Percentiles rank a stretch among this genome's conserved stretches.
phyloP scores from a whole-genome alignment of 202 grass and related monocot genomes.

The Schoenoplectus triqueter region DNA sequence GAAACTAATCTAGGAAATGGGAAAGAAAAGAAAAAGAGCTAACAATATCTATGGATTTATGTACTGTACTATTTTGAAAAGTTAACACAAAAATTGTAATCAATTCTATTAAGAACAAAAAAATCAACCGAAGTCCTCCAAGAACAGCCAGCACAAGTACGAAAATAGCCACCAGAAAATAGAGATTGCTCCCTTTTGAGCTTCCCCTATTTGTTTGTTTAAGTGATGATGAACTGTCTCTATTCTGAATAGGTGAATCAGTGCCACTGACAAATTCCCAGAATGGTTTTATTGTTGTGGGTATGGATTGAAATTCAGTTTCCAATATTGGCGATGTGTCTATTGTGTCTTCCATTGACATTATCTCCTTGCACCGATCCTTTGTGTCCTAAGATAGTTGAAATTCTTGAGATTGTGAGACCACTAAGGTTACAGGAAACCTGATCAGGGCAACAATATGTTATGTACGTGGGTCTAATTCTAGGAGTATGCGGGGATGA shows the following conservation, averaged over 20 bases:
- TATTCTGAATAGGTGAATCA: neutral
- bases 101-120: slow-evolving; percentile 28
- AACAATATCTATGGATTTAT: slow-evolving; percentile 3
- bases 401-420: neutral
- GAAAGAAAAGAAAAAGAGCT: neutral
- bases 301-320: slow-evolving; percentile 45
- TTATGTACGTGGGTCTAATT: too few relatives aligned
- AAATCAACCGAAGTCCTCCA: slow-evolving; percentile 42
- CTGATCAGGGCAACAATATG: neutral
- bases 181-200: slow-evolving; percentile 35
- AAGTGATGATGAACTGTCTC: neutral
- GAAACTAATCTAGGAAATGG: neutral
- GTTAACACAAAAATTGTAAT: neutral
- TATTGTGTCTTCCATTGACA: slow-evolving; percentile 56
- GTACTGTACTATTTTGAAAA: neutral
- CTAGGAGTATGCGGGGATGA: too few relatives aligned
- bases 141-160: slow-evolving; percentile 56
- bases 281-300: slow-evolving; percentile 54
- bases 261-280: slow-evolving; percentile 64
- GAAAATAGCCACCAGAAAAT: slow-evolving; percentile 43
- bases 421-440: neutral
- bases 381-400: slow-evolving; percentile 52
- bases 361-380: slow-evolving; percentile 83
- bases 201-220: slow-evolving; percentile 11
- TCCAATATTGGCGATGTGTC: slow-evolving; percentile 57